phyloP scores from a whole-genome alignment of 2,329 filamentous ascomycete species.

The Pyricularia sp. region DNA sequence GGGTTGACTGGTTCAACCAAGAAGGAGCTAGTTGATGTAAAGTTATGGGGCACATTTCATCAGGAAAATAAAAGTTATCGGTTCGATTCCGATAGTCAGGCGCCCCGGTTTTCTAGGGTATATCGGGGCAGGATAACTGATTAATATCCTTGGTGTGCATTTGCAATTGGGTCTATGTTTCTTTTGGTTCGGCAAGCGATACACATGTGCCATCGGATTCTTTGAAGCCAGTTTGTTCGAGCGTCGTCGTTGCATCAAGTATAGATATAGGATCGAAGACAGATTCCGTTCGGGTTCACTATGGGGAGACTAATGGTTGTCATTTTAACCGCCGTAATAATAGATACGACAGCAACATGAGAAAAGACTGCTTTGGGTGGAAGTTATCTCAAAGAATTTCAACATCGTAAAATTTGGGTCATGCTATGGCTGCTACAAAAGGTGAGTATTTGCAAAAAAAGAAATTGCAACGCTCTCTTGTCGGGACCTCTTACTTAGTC shows the following conservation, averaged over 20 bases:
- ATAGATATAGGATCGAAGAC: not conserved
- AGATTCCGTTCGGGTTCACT: not conserved
- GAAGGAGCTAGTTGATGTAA: not conserved
- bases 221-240: not conserved
- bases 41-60: not conserved
- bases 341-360: too few relatives aligned
- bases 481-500: too few relatives aligned
- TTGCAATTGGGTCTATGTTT: not conserved
- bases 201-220: not conserved
- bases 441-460: too few relatives aligned
- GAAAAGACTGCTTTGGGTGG: too few relatives aligned
- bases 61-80: not conserved
- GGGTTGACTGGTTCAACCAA: not conserved
- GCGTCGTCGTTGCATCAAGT: not conserved
- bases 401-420: too few relatives aligned
- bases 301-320: too few relatives aligned
- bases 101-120: not conserved
- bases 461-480: too few relatives aligned
- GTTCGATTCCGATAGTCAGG: not conserved
- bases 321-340: too few relatives aligned
- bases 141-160: not conserved
- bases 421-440: too few relatives aligned
- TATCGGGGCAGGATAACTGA: not conserved
- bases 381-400: too few relatives aligned
- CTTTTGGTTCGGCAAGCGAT: not conserved